Conservation (phyloP, 2,329 filamentous ascomycete genomes). For the Aspergillus versicolor region DNA sequence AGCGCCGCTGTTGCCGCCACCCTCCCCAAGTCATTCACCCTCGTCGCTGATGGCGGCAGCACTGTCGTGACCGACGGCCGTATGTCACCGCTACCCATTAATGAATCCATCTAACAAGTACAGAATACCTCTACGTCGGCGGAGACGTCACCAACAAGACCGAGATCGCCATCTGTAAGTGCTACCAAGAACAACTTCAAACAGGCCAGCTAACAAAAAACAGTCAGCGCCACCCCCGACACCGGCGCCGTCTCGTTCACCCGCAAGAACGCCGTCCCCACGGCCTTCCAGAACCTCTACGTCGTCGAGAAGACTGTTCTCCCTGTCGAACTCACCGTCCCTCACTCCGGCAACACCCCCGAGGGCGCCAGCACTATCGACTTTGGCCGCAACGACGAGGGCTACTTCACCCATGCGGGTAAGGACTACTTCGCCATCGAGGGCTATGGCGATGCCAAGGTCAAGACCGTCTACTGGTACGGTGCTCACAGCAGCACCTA, state of each 20-base stretch:
- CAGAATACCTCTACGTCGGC: constrained; percentile 25
- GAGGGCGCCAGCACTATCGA: constrained; percentile 21
- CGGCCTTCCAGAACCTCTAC: constrained; percentile 30
- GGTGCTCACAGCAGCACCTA: constrained; percentile 25
- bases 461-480: constrained; percentile 29
- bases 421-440: constrained; percentile 28
- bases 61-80: constrained; percentile 28
- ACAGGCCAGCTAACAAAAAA: neutral
- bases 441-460: constrained; percentile 20
- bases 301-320: constrained; percentile 23
- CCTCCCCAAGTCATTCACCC: constrained; percentile 27
- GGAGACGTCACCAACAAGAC: constrained; percentile 17
- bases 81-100: constrained; percentile 17
- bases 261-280: constrained; percentile 21
- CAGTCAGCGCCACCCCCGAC: constrained; percentile 20
- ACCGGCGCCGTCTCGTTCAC: constrained; percentile 27
- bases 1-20: constrained; percentile 22
- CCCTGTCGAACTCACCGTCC: constrained; percentile 24
- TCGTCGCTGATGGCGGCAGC: constrained; percentile 26
- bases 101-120: no score
- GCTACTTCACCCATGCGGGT: constrained; percentile 27
- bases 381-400: constrained; percentile 28
- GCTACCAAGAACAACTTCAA: neutral
- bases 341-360: constrained; percentile 29
- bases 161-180: constrained; percentile 29